These are phyloP conservation scores for Hypoxylon intermedium DNA, from an alignment of 495 filamentous ascomycete genomes.

Conservation along the genomic window DNA sequence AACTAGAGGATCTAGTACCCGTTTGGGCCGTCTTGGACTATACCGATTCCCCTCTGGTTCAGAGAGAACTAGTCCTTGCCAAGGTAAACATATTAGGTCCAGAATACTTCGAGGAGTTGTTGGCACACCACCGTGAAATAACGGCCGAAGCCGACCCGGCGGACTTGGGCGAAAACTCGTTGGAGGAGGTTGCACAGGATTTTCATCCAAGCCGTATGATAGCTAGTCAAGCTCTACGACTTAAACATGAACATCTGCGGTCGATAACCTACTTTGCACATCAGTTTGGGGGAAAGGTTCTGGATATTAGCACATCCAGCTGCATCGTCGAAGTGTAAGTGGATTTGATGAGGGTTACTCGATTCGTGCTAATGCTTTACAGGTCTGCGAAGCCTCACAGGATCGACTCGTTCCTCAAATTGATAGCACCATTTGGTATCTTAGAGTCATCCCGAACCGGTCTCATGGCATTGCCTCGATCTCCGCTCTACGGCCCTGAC, in stretches of 20 bases:
- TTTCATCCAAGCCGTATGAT: constrained; percentile 89
- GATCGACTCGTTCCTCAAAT: constrained; percentile 97
- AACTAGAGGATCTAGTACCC: constrained; percentile 94
- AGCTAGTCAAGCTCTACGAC: constrained; percentile 83
- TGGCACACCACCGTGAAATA: constrained; percentile 89
- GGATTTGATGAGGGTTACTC: constrained; percentile 1
- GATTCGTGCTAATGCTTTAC: constrained; percentile 28
- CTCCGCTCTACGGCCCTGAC: constrained; percentile 76
- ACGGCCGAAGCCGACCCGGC: constrained; percentile 50
- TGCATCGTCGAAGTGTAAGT: constrained; percentile 97
- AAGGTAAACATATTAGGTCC: constrained; percentile 95
- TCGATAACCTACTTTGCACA: constrained; percentile 94
- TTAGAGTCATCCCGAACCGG: constrained; percentile 93
- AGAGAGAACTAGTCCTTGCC: constrained; percentile 93
- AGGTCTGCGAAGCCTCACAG: constrained; percentile 91
- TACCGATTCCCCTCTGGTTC: constrained; percentile 88
- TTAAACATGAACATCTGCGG: constrained; percentile 96
- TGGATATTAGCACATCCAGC: constrained; percentile 97
- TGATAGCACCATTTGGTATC: constrained; percentile 94
- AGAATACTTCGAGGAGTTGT: constrained; percentile 95
- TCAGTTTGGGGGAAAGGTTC: constrained; percentile 95
- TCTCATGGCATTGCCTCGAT: constrained; percentile 94
- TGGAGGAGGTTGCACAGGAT: constrained; percentile 60
- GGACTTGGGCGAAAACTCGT: constrained; percentile 44
- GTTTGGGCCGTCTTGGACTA: constrained; percentile 99